Conservation (phyloP, 306 rosid species). For the Quercus engelmannii region DNA sequence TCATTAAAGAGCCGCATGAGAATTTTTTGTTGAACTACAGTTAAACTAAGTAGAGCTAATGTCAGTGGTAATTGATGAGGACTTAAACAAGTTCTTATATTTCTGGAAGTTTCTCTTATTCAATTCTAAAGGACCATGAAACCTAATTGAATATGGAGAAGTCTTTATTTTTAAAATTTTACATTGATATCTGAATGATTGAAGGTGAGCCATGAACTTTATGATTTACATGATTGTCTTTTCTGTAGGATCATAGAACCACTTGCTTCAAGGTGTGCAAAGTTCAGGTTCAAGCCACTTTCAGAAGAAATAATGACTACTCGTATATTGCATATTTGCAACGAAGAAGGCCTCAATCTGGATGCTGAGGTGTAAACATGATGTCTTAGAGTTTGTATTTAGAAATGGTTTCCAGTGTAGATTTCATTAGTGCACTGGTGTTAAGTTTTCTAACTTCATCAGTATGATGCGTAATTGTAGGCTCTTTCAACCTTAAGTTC, state of each 20-base stretch:
- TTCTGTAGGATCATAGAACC: constrained; percentile 88
- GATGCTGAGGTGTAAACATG: constrained; percentile 62
- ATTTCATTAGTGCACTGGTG: constrained; percentile 7
- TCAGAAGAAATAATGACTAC: constrained; percentile 79
- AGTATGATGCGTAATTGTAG: constrained; percentile 29
- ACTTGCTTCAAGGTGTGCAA: constrained; percentile 96
- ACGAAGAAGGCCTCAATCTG: constrained; percentile 80
- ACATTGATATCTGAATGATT: constrained; percentile 2
- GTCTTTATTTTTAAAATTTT: not conserved
- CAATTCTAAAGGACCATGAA: not conserved
- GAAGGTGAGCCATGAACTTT: constrained; percentile 5
- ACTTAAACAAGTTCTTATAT: not conserved
- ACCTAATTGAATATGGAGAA: not conserved
- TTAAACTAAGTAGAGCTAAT: not conserved
- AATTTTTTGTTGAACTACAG: not conserved
- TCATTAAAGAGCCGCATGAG: not conserved
- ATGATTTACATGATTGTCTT: constrained; percentile 4
- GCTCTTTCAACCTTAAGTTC: constrained; percentile 78
- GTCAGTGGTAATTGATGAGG: no score
- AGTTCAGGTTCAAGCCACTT: constrained; percentile 97
- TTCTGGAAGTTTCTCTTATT: not conserved
- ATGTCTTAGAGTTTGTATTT: not conserved
- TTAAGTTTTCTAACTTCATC: constrained; percentile 9
- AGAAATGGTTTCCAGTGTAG: not conserved
- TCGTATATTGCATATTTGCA: constrained; percentile 66